phyloP scores from a whole-genome alignment of 148 eudicot genomes.

The Cornus controversa region DNA sequence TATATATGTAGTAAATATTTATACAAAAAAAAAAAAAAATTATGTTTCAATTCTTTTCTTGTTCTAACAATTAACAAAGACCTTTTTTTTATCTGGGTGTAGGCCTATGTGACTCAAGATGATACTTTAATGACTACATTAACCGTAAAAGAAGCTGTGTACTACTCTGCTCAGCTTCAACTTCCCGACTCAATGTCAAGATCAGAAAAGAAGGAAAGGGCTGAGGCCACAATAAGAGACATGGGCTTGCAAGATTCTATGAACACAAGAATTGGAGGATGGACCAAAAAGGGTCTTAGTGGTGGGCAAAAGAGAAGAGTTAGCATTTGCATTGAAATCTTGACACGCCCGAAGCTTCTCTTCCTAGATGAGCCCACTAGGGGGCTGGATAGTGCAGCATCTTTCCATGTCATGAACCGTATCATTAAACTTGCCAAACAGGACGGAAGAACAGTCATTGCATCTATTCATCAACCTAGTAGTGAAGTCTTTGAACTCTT shows the following conservation, averaged over 20 bases:
- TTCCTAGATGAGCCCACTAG: constrained; percentile 27
- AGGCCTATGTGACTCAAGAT: constrained; percentile 41
- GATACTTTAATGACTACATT: constrained; percentile 36
- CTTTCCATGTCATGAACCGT: constrained; percentile 19
- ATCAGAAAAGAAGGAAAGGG: constrained; percentile 32
- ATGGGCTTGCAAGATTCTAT: constrained; percentile 36
- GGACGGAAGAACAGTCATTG: constrained; percentile 12
- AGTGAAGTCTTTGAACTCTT: constrained; percentile 20
- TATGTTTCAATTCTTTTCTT: too few relatives aligned
- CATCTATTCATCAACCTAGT: constrained; percentile 19
- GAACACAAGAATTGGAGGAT: constrained; percentile 40
- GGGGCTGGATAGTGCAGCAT: constrained; percentile 16
- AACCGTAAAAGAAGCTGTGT: constrained; percentile 33
- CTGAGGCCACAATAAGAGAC: constrained; percentile 28
- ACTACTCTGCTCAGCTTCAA: constrained; percentile 39
- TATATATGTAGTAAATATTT: too few relatives aligned
- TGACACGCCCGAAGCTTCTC: constrained; percentile 31
- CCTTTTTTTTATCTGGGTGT: too few relatives aligned
- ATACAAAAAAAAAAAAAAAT: too few relatives aligned
- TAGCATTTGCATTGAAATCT: constrained; percentile 35
- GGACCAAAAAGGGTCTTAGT: constrained; percentile 32
- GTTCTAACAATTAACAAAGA: too few relatives aligned
- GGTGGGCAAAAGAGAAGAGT: constrained; percentile 43
- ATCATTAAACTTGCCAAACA: constrained; percentile 18
- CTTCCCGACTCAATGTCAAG: constrained; percentile 35